phyloP scores from a whole-genome alignment of 2,329 filamentous ascomycete genomes.

The Colletotrichum aenigma region DNA sequence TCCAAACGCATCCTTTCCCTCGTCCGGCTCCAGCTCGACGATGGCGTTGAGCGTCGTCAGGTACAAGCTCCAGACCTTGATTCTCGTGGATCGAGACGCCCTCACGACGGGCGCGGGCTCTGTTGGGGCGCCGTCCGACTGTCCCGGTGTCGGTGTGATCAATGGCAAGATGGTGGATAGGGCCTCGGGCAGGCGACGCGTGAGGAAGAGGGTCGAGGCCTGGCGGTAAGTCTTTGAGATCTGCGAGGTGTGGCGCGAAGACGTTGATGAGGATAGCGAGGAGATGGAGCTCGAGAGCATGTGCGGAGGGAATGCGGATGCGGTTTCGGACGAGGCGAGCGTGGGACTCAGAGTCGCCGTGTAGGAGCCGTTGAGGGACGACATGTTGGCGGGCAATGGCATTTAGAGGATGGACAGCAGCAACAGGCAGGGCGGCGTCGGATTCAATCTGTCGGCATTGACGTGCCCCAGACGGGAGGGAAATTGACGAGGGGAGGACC shows the following conservation, averaged over 20 bases:
- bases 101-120: constrained; percentile 76
- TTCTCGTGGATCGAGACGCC: constrained; percentile 80
- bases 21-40: constrained; percentile 84
- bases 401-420: constrained; percentile 1
- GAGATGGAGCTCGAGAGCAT: constrained; percentile 70
- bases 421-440: not conserved
- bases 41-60: constrained; percentile 92
- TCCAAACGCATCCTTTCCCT: constrained; percentile 89
- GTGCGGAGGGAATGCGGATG: constrained; percentile 51
- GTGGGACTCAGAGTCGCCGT: constrained; percentile 51
- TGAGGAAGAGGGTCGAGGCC: constrained; percentile 92
- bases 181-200: constrained; percentile 89
- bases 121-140: constrained; percentile 47
- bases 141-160: constrained; percentile 64
- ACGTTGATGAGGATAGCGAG: constrained; percentile 67
- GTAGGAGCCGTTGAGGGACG: constrained; percentile 44
- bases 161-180: constrained; percentile 84
- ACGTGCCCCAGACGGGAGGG: constrained; percentile 9
- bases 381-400: constrained; percentile 36
- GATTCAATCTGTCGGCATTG: constrained; percentile 19
- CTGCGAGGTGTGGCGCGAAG: constrained; percentile 68
- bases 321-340: constrained; percentile 31
- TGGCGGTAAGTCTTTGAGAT: constrained; percentile 94
- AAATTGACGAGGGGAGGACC: constrained; percentile 8
- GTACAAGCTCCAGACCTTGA: constrained; percentile 98